Conservation (phyloP, 2,329 filamentous ascomycete species). For the Orbilia brochopaga region DNA sequence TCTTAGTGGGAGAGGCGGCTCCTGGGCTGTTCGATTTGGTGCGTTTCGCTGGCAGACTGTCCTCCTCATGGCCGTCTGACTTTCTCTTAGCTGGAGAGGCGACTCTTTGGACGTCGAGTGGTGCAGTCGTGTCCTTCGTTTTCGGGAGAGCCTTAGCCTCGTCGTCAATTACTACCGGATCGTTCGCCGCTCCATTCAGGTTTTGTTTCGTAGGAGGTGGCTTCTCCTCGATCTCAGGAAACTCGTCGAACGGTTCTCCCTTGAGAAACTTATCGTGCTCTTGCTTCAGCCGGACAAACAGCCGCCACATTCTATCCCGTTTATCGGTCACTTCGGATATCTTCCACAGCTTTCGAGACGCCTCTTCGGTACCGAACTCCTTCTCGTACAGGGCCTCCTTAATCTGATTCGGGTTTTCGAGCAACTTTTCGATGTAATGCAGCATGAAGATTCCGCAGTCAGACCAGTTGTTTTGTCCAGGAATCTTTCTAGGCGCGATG, state of each 20-base stretch:
- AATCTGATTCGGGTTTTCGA: constrained; percentile 66
- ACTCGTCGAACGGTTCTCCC: constrained; percentile 17
- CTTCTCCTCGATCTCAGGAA: constrained; percentile 23
- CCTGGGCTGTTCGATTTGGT: constrained; percentile 25
- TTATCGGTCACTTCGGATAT: constrained; percentile 32
- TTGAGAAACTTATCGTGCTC: constrained; percentile 33
- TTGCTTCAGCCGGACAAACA: constrained; percentile 29
- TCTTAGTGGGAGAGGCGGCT: constrained; percentile 10
- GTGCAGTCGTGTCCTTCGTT: neutral
- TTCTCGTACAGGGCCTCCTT: constrained; percentile 30
- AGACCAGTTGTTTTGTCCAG: constrained; percentile 79
- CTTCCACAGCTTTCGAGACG: constrained; percentile 33
- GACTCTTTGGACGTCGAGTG: neutral
- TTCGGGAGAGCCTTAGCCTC: neutral
- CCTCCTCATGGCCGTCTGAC: constrained; percentile 18
- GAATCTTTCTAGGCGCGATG: constrained; percentile 61
- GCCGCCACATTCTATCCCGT: constrained; percentile 31
- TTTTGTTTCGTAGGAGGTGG: neutral
- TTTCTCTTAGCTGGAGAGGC: constrained; percentile 36
- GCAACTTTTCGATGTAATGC: constrained; percentile 82
- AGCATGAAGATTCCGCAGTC: constrained; percentile 90
- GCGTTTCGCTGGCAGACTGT: constrained; percentile 21
- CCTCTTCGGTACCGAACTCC: constrained; percentile 31
- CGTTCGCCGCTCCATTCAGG: neutral
- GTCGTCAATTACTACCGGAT: constrained; percentile 4